Evolutionary conservation across 768 basidiomycete species (phyloP), one percentile per base, ranked within the genome.

Genomic region (Phallus indusiatus): DNA sequence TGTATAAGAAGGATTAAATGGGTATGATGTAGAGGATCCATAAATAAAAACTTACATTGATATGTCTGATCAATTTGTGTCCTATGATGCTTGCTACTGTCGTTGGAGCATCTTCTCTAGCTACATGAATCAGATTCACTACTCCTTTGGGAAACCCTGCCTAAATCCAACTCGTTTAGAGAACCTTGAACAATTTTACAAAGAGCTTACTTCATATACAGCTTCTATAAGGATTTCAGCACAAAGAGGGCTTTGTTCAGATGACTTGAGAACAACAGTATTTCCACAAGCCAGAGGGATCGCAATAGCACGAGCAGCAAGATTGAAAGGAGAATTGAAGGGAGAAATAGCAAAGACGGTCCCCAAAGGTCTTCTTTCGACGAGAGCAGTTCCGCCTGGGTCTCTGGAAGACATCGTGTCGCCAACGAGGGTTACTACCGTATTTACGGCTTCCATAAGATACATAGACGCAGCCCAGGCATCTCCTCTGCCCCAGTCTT

Each of bases 121-220:
- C 74, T 62, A 77, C 74, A 5, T 78, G 75, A 16, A 85, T 63
- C 64, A 76, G 78, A 63, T 85, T 83, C 5, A 86, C 64, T 6
- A 82, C 82, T 5, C 83, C 83, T 20, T 71, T 67, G 5, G 85
- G 85, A 0, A 88, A 67, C 0, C 85, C 84, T 0, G 84, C 84
- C 66, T 77, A 22, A n/a, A n/a, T 36, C 5, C 28, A n/a, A n/a
- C 12, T 28, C 16, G 22, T 52, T 36, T 11, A 52, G 16, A 4
- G 10, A 11, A 22, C 18, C 21, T 21, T 8, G 55, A 2, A 61
- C 24, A 18, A 12, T 35, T 16, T 36, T 18, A 5, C 12, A 11
- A 5, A 1, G 22, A 11, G 37, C 58, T 34, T 14, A 71, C 72
- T 62, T 82, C 78, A n/a, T 78, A 69, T n/a, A 83, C 72, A 0